Evolutionary conservation across 106 monocot species (phyloP), one percentile per base, ranked within the genome.

Genomic region (Hemerocallis citrina): DNA sequence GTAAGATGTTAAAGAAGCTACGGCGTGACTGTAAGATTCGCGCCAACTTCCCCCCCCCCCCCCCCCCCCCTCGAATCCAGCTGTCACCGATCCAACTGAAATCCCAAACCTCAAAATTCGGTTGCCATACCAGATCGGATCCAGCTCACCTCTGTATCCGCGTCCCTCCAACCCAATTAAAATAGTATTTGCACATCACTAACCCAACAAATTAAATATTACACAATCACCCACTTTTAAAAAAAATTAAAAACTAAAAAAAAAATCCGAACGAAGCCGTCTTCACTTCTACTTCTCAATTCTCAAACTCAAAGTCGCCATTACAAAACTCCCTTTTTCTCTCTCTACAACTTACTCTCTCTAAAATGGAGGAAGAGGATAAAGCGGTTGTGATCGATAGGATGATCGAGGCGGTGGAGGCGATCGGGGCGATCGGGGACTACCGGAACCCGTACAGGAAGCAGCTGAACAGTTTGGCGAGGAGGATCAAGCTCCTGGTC

Each of bases 401-500:
- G 51, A 66, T 68, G 58, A 27, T 61, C 57, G 66, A 28, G 44
- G 29, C 48, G 70, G 61, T 63, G 56, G 77, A 69, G 35, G 82
- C 69, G 66, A 74, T 78, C 36, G 40, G 71, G 12, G 52, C 71
- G 23, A 40, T 74, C 52, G 23, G 57, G 11, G 85, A 80, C 8
- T 80, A 59, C 67, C 39, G 85, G 34, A 77, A 58, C 52, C 61
- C 77, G 4, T 85, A 80, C 73, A 73, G 50, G 67, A 80, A 80
- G 66, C 80, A 73, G 66, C 66, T 85, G 9, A 23, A 51, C 22
- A 69, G 55, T 52, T 70, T 85, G 5, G 61, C 76, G 9, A 76
- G 85, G 10, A 76, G 85, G 59, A 69, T 85, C 56, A 73, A 68
- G 77, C 69, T 85, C 27, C 74, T 85, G n/a, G 69, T 46, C 1